Conservation (phyloP, 306 rosid genomes). For the Fragaria iinumae region DNA sequence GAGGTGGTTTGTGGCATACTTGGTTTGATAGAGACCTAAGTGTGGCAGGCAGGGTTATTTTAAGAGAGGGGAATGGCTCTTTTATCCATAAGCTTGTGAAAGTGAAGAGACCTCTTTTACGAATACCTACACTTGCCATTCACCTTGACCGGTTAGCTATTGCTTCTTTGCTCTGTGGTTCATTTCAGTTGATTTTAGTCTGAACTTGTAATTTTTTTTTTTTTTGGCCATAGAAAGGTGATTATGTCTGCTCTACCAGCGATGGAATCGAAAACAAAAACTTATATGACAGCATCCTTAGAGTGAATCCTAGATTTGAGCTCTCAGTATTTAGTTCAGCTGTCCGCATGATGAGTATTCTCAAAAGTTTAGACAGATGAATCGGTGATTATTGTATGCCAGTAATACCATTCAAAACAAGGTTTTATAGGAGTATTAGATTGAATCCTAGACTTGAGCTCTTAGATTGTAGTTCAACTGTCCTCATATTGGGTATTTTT, state of each 20-base stretch:
- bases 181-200: slow-evolving; percentile 8
- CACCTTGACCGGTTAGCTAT: slow-evolving; percentile 84
- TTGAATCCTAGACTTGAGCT: neutral
- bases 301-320: neutral
- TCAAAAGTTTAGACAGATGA: neutral
- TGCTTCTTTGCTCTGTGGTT: slow-evolving; percentile 9
- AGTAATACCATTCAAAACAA: neutral
- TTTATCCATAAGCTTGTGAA: slow-evolving; percentile 84
- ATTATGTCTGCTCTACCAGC: neutral
- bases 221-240: neutral
- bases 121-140: slow-evolving; percentile 94
- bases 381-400: neutral
- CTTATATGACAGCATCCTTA: neutral
- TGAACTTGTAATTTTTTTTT: neutral
- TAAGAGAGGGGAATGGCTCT: slow-evolving; percentile 45
- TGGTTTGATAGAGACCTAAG: slow-evolving; percentile 98
- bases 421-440: neutral
- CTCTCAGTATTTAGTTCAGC: neutral
- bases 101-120: slow-evolving; percentile 74
- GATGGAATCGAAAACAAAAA: neutral
- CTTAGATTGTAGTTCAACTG: neutral
- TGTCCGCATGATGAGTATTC: neutral
- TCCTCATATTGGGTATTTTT: neutral
- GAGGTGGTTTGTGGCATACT: slow-evolving; percentile 90
- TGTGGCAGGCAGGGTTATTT: slow-evolving; percentile 89